A percentile compares a stretch with the other conserved stretches of the same genome.
phyloP scores from a whole-genome alignment of 2,329 filamentous ascomycete species.

The Calonectria leucothoes region DNA sequence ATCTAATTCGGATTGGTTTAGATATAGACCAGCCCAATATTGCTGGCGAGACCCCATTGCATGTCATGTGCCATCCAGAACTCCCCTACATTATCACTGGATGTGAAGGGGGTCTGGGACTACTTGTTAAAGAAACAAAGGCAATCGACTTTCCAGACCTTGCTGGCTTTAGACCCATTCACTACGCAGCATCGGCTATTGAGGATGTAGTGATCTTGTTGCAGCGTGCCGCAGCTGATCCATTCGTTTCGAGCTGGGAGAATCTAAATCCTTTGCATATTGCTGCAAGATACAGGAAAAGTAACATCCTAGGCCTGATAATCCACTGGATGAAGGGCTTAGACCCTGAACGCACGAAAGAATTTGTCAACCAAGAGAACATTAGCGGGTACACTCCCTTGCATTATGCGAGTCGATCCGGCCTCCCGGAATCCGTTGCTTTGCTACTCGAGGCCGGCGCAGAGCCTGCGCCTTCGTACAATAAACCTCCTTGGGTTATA shows the following conservation, averaged over 20 bases:
- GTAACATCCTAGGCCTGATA: slow-evolving; percentile 24
- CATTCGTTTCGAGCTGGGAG: slow-evolving; percentile 25
- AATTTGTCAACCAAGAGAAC: slow-evolving; percentile 26
- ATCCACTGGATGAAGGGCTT: slow-evolving; percentile 24
- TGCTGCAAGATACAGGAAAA: slow-evolving; percentile 27
- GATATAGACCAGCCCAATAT: slow-evolving; percentile 20
- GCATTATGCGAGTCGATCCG: slow-evolving; percentile 33
- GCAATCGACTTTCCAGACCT: slow-evolving; percentile 14
- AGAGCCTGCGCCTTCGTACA: slow-evolving; percentile 16
- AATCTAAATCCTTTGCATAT: slow-evolving; percentile 33
- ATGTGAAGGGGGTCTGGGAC: too few species aligned
- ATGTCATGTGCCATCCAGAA: slow-evolving; percentile 21
- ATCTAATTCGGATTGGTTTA: slow-evolving; percentile 17
- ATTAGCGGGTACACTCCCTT: slow-evolving; percentile 26
- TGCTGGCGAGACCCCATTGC: slow-evolving; percentile 28
- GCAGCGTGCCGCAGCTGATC: slow-evolving; percentile 25
- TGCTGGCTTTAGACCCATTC: slow-evolving; percentile 26
- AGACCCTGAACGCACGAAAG: neutral
- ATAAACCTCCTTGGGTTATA: neutral
- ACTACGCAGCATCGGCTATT: slow-evolving; percentile 29
- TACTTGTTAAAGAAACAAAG: slow-evolving; percentile 7
- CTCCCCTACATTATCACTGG: too few species aligned
- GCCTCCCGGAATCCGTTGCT: slow-evolving; percentile 22
- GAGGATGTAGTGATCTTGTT: slow-evolving; percentile 18
- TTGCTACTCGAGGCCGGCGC: slow-evolving; percentile 30